Evolutionary conservation across 352 stramenopile species (phyloP), one percentile per base, ranked within the genome.

Genomic region (Lagenidium sp.): DNA sequence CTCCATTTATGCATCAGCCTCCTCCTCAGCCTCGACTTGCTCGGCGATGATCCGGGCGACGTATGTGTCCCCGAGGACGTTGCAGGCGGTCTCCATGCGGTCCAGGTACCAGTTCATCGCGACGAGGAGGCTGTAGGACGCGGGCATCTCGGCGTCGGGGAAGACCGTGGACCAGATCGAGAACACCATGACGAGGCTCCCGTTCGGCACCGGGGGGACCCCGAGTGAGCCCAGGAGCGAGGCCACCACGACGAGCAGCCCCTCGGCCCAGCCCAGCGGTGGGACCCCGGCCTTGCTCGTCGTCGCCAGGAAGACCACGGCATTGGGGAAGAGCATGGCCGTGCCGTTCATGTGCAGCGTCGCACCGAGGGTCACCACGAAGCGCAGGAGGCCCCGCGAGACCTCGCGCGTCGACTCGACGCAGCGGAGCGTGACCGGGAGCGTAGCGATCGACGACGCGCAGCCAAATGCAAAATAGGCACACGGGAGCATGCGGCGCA

Each of bases 291-390:
- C 36, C 4, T 62, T 61, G 4, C 66, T 55, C 24, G 77, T 84
- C 20, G 66, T 63, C 10, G 73, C 69, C 19, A 89, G 57, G 46
- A 85, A 89, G 11, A 89, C 59, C 6, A 89, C 44, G 7, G 74
- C 69, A 18, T 60, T 75, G 0, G 72, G 72, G 46, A 82, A 90
- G 45, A 80, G 82, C 49, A 87, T 79, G 11, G 74, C 75, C 23
- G 65, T 74, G 53, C 77, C 77, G 47, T 90, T 85, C 68, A 85
- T 90, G 61, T 90, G 71, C 26, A 76, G 57, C 3, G 65, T 83
- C 23, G 59, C 71, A 11, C 77, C 77, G 40, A 90, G 75, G 7
- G 77, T 85, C 25, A 90, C 29, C 22, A 90, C 68, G 40, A 90
- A 90, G 29, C 74, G 62, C 28, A 71, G 32, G 4, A 90, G 50